Evolutionary conservation across 2,329 filamentous ascomycete species (phyloP), one percentile per base, ranked within the genome.

Genomic region (Aspergillus sp.): DNA sequence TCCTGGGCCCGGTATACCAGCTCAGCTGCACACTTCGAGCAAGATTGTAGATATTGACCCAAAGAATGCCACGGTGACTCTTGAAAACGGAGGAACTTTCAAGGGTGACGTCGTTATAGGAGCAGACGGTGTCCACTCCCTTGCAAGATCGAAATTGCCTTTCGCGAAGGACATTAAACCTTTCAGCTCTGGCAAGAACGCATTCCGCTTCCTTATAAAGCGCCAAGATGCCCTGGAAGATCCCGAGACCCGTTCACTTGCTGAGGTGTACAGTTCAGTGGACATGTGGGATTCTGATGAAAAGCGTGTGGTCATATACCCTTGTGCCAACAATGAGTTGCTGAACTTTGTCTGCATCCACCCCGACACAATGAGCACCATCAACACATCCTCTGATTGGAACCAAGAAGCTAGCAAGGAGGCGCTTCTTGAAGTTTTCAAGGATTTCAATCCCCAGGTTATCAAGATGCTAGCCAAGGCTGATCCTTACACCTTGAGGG

Each of bases 201-300:
- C 84, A 0, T 87, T 85, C 68, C 78, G 85, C 7, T 87, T 86
- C 70, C 68, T 86, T 5, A 77, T 87, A 0, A 74, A 79, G 0
- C 77, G 78, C 1, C 79, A 84, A 13, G 75, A 74, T 3, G 75
- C 77, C 0, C 59, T 77, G 5, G 73, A 68, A 44, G 79, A 75
- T 67, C 81, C 67, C 25, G 76, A 68, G 61, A 80, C 71, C 44
- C 77, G 54, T 8, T 73, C 73, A 13, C 75, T 79, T 48, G 76
- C 71, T 0, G 66, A 75, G 15, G 64, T 71, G 4, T 69, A 74
- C 1, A 78, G 80, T 3, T 61, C 78, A 15, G 65, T 83, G 13
- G 69, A 74, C n/a, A 80, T 83, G 69, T 78, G 77, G 63, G 75
- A 80, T 47, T 78, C 68, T 0, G 59, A 68, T 1, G 80, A 83